Evolutionary conservation across 169 alveolate species (phyloP), one percentile per base, ranked within the genome.

Genomic region (Neospora caninum): DNA sequence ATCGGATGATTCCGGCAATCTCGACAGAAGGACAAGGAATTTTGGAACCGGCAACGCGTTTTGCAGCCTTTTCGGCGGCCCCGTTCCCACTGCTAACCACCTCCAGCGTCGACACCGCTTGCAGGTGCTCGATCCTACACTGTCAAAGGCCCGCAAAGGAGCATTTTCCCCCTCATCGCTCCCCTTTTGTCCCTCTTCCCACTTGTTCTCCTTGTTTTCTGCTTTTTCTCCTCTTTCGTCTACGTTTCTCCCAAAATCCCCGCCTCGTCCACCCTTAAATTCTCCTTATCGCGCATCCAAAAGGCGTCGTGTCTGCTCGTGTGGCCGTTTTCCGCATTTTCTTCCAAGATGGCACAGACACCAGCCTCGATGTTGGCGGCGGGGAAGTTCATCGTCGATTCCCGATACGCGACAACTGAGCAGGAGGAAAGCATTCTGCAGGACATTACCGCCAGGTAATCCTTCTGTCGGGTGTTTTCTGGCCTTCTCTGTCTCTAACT

Each of bases 401-500:
- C 67, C n/a, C 89, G 89, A 41, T 82, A 82, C 38, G 1, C 34
- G 67, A 82, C 18, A 49, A 82, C 22, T 67, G 89, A 82, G 69
- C 31, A 82, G 58, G 89, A 82, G 39, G 89, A 38, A 82, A 36
- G 39, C 27, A 82, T 82, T 29, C 67, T 82, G 25, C 31, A 36
- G 18, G 89, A 82, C 38, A 41, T 82, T n/a, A 36, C 39, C 38
- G 13, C 34, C 69, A 82, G 89, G 89, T 82, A 41, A 31, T 22
- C 49, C 58, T 49, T 49, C 58, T 7, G 13, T 13, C 58, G 58
- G 13, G 13, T n/a, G n/a, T n/a, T n/a, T n/a, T n/a, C n/a, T n/a
- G n/a, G n/a, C n/a, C 22, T 49, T 49, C 13, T 4, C 58, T 49
- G 4, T 49, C 58, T 13, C 22, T 49, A 13, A 49, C 58, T 49